Conservation (phyloP, 306 rosid genomes). For the Trifolium dubium region DNA sequence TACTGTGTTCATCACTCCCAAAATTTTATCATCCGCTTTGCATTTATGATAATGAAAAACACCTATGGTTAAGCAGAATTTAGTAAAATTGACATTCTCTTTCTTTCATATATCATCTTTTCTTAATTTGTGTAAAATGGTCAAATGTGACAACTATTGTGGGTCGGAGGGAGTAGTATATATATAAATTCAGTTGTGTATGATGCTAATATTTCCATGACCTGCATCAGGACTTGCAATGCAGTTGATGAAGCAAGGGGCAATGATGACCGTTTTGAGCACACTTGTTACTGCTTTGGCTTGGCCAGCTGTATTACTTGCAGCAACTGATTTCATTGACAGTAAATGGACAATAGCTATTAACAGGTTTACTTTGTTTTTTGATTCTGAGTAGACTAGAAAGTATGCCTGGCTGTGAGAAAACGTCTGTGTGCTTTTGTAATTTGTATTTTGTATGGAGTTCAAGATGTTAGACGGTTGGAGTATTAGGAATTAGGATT, state of each 20-base stretch:
- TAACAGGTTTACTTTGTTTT: conserved; percentile 54
- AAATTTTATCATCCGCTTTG: too few relatives aligned
- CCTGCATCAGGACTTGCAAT: conserved; percentile 58
- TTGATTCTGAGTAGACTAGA: conserved; percentile 32
- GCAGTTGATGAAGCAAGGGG: conserved; percentile 75
- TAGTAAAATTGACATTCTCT: too few relatives aligned
- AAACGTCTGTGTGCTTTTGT: neutral
- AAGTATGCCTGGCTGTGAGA: conserved; percentile 3
- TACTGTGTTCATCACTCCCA: too few relatives aligned
- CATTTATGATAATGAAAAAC: too few relatives aligned
- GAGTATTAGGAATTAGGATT: conserved; percentile 29
- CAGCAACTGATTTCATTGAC: conserved; percentile 72
- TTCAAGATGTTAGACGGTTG: conserved; percentile 3
- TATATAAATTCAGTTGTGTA: neutral
- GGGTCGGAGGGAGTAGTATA: neutral
- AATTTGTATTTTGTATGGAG: conserved; percentile 25
- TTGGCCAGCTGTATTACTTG: conserved; percentile 67
- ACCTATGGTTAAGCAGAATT: too few relatives aligned
- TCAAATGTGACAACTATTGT: too few relatives aligned
- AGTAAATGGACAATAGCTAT: conserved; percentile 76
- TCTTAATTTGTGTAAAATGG: too few relatives aligned
- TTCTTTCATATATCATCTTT: too few relatives aligned
- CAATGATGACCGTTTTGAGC: conserved; percentile 76
- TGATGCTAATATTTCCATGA: conserved; percentile 36
- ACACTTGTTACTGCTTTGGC: conserved; percentile 68